These are phyloP conservation scores for Annulohypoxylon maeteangense DNA, from an alignment of 495 filamentous ascomycete genomes.

Conservation along the genomic window DNA sequence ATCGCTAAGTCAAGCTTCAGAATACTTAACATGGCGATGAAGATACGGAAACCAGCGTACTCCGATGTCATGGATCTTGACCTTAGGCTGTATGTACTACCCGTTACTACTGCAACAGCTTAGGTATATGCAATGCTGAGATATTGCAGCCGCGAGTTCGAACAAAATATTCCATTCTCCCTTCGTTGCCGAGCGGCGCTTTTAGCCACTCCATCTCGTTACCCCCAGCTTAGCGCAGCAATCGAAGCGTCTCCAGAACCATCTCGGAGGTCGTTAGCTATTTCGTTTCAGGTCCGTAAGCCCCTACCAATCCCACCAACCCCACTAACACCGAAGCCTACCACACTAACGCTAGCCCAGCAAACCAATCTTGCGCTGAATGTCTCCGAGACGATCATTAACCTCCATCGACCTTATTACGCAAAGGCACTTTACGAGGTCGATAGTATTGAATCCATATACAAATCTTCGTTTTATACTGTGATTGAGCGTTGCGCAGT, in stretches of 20 bases:
- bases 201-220: neutral
- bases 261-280: neutral
- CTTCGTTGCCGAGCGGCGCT: neutral
- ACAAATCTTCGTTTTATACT: neutral
- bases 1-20: neutral
- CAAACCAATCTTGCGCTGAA: neutral
- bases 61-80: neutral
- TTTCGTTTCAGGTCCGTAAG: neutral
- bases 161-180: neutral
- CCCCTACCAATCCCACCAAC: neutral
- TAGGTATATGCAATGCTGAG: neutral
- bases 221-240: neutral
- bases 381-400: neutral
- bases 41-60: neutral
- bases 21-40: neutral
- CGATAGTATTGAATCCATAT: neutral
- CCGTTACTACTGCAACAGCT: neutral
- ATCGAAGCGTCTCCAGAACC: neutral
- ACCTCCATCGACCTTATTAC: neutral
- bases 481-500: neutral
- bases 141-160: neutral
- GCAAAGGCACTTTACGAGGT: neutral
- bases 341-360: neutral
- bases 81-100: neutral
- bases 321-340: neutral